These are phyloP conservation scores for Abrus precatorius DNA, from an alignment of 306 rosid genomes.

Conservation along the genomic window DNA sequence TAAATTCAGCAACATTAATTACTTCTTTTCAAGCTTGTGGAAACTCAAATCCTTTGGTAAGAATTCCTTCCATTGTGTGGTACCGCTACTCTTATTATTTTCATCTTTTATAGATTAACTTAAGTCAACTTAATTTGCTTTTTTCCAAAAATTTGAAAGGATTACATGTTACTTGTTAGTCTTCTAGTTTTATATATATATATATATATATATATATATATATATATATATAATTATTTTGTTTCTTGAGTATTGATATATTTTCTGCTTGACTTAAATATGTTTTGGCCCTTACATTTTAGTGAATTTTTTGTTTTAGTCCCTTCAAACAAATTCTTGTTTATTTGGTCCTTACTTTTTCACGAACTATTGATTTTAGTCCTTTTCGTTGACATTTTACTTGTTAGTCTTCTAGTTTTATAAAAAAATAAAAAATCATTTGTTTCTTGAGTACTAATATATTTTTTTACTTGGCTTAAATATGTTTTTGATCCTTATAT, in stretches of 20 bases:
- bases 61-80: conserved; percentile 8
- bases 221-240: too few relatives aligned
- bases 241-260: too few relatives aligned
- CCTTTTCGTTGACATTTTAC: not conserved
- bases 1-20: conserved; percentile 31
- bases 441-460: conserved; percentile 19
- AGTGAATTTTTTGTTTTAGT: too few relatives aligned
- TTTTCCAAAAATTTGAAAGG: conserved; percentile 21
- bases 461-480: not conserved
- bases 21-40: conserved; percentile 85
- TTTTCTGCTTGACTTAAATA: too few relatives aligned
- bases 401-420: conserved; percentile 5
- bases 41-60: conserved; percentile 84
- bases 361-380: too few relatives aligned
- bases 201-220: too few relatives aligned
- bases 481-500: too few relatives aligned
- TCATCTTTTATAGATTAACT: not conserved
- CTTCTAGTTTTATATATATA: not conserved
- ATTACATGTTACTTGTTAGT: not conserved
- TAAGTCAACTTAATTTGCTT: not conserved
- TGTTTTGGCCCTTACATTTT: too few relatives aligned
- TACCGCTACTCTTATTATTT: not conserved
- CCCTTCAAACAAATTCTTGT: too few relatives aligned
- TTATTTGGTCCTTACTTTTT: too few relatives aligned
- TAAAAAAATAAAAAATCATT: not conserved